Percentiles rank a stretch among this genome's conserved stretches.
Conservation (phyloP, 805 yeast genomes). For the Suhomyces xylopsoci region DNA sequence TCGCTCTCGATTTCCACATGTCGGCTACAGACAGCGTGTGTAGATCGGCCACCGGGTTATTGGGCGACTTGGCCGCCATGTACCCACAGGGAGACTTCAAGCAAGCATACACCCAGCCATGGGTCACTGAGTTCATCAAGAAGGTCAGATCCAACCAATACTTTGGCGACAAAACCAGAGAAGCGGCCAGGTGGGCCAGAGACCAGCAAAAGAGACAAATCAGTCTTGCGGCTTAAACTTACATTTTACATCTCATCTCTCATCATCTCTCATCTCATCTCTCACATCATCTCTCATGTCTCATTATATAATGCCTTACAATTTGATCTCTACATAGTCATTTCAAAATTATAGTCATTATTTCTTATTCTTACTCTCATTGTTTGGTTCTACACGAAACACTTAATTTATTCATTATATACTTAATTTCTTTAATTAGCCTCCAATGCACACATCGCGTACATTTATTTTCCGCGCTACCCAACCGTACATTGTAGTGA, state of each 20-base stretch:
- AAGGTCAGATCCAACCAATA: constrained; percentile 62
- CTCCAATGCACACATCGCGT: not conserved
- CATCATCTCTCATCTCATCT: constrained; percentile 7
- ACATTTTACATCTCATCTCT: constrained; percentile 2
- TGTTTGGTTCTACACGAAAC: not conserved
- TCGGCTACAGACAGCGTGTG: constrained; percentile 65
- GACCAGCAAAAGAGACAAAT: constrained; percentile 64
- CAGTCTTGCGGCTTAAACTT: not conserved
- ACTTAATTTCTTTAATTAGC: not conserved
- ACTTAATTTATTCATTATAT: not conserved
- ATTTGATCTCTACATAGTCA: not conserved
- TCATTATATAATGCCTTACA: not conserved
- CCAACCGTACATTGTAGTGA: not conserved
- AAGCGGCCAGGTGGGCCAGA: constrained; percentile 97
- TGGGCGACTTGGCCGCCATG: constrained; percentile 92
- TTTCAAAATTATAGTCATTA: not conserved
- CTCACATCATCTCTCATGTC: not conserved
- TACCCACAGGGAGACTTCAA: constrained; percentile 74
- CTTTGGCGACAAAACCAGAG: constrained; percentile 67
- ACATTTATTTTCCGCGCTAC: not conserved
- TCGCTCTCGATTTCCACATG: constrained; percentile 60
- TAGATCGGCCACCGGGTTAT: constrained; percentile 81
- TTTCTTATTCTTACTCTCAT: constrained; percentile 9
- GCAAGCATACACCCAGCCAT: constrained; percentile 61
- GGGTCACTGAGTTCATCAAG: constrained; percentile 79